phyloP scores from a whole-genome alignment of 192 early-diverging fungal species.

The Backusella tarrabulga region DNA sequence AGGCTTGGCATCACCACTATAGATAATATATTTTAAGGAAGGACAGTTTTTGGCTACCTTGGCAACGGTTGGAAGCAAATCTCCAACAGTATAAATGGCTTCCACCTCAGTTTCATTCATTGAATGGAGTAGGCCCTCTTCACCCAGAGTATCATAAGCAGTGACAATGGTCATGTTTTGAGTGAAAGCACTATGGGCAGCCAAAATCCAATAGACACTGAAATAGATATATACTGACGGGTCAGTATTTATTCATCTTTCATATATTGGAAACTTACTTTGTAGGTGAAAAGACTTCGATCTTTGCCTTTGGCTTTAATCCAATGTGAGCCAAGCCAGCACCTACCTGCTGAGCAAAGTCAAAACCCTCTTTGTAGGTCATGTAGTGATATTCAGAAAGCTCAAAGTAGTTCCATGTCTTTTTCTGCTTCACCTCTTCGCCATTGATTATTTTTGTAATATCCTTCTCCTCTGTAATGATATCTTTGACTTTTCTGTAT shows the following conservation, averaged over 20 bases:
- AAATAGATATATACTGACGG: too few species aligned
- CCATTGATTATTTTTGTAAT: slow-evolving; percentile 60
- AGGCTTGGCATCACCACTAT: slow-evolving; percentile 61
- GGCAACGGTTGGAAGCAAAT: slow-evolving; percentile 63
- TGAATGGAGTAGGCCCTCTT: slow-evolving; percentile 69
- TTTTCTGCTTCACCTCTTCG: slow-evolving; percentile 59
- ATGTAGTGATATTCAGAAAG: slow-evolving; percentile 78
- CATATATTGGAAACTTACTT: slow-evolving; percentile 36
- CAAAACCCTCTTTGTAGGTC: slow-evolving; percentile 69
- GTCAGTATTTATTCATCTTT: not conserved
- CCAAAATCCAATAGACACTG: slow-evolving; percentile 31
- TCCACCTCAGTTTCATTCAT: slow-evolving; percentile 76
- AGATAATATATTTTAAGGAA: slow-evolving; percentile 62
- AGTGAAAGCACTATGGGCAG: slow-evolving; percentile 53
- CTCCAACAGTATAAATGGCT: slow-evolving; percentile 71
- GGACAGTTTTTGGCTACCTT: slow-evolving; percentile 58
- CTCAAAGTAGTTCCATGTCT: slow-evolving; percentile 80
- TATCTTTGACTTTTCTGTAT: slow-evolving; percentile 58
- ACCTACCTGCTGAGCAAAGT: slow-evolving; percentile 56
- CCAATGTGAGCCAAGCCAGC: slow-evolving; percentile 72
- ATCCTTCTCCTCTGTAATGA: slow-evolving; percentile 73
- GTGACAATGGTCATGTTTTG: slow-evolving; percentile 80
- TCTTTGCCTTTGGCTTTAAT: slow-evolving; percentile 38
- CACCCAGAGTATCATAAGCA: slow-evolving; percentile 84
- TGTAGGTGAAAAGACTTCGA: slow-evolving; percentile 72